A percentile compares a stretch with the other conserved stretches of the same genome.
Conservation (phyloP, 1,284 basidiomycete genomes). For the Agaricales sp. region DNA sequence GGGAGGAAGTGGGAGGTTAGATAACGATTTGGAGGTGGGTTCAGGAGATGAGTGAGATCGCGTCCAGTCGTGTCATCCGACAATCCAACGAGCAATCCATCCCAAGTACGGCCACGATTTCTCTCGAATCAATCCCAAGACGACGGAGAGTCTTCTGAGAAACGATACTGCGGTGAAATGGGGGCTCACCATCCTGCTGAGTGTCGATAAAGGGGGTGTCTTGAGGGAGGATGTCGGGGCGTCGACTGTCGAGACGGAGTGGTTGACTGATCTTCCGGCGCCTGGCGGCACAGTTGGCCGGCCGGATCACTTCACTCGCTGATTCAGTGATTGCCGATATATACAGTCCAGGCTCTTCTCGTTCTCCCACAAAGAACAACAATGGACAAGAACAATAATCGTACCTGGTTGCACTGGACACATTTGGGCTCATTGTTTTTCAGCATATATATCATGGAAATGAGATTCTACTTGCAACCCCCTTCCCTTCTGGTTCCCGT, state of each 20-base stretch:
- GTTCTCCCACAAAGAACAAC: constrained; percentile 4
- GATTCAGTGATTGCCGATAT: constrained; percentile 15
- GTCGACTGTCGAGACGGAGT: neutral
- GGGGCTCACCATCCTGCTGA: constrained; percentile 5
- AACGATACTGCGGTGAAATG: constrained; percentile 12
- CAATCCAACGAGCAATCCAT: constrained; percentile 22
- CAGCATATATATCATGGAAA: neutral
- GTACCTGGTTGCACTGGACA: neutral
- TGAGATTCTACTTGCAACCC: neutral
- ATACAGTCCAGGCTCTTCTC: constrained; percentile 6
- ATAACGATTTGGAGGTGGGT: neutral
- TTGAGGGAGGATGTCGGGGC: neutral
- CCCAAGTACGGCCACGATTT: constrained; percentile 13
- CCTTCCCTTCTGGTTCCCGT: constrained; percentile 5
- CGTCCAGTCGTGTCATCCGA: constrained; percentile 21
- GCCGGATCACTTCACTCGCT: too few species aligned
- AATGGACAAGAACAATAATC: too few species aligned
- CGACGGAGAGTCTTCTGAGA: constrained; percentile 6
- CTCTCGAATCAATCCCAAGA: constrained; percentile 11
- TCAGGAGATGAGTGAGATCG: constrained; percentile 3
- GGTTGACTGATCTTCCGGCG: neutral
- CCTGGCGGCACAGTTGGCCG: neutral
- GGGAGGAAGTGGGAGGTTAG: constrained; percentile 8
- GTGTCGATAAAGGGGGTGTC: neutral
- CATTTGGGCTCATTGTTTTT: constrained; percentile 3